Percentiles rank a stretch among this genome's conserved stretches.
phyloP scores from a whole-genome alignment of 75 land plant species.

The Pinus albicaulis region DNA sequence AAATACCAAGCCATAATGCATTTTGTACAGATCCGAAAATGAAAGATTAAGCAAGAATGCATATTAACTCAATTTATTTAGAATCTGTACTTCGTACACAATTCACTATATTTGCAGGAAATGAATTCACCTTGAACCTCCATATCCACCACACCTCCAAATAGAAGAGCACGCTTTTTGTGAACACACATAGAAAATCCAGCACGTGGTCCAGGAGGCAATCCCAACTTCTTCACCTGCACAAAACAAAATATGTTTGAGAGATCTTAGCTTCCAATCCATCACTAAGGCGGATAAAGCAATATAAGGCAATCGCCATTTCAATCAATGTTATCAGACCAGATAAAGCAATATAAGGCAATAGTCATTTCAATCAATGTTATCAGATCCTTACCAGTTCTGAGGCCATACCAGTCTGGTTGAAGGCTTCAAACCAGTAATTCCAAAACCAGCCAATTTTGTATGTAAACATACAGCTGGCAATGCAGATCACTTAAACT shows the following conservation, averaged over 20 bases:
- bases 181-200: conserved; percentile 98
- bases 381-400: not conserved
- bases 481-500: no score
- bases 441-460: not conserved
- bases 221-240: conserved; percentile 93
- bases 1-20: not conserved
- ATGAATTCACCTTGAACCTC: conserved; percentile 73
- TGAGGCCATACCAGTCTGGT: not conserved
- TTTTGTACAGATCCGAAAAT: not conserved
- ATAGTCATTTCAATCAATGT: not conserved
- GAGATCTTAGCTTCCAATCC: not conserved
- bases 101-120: not conserved
- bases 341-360: not conserved
- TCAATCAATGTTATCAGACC: not conserved
- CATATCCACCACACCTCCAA: conserved; percentile 98
- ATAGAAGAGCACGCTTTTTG: conserved; percentile 91
- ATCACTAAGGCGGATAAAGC: not conserved
- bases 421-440: not conserved
- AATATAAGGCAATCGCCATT: not conserved
- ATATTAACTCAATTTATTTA: not conserved
- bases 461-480: no score
- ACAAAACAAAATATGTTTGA: not conserved
- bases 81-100: not conserved
- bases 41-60: not conserved
- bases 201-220: conserved; percentile 99